phyloP scores from a whole-genome alignment of 768 basidiomycete genomes.

The Auricularia cornea region DNA sequence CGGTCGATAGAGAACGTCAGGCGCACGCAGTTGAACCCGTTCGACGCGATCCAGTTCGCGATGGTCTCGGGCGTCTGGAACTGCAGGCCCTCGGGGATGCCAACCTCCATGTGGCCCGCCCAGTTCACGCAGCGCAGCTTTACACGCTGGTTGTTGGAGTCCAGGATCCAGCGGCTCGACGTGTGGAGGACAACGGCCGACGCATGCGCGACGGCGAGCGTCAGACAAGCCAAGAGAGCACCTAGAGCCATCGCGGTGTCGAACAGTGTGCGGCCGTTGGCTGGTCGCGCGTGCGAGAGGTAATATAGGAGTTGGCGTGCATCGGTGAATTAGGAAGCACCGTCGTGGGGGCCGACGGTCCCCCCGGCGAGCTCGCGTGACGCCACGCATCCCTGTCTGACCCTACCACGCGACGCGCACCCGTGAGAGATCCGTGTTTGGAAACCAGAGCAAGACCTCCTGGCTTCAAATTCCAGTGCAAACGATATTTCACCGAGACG shows the following conservation, averaged over 20 bases:
- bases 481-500: too few relatives aligned
- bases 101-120: conserved; percentile 1
- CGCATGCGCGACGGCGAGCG: neutral
- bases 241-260: too few relatives aligned
- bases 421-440: too few relatives aligned
- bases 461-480: too few relatives aligned
- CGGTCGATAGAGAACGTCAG: neutral
- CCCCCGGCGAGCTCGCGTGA: neutral
- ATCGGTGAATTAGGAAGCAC: neutral
- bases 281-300: neutral
- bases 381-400: neutral
- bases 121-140: conserved; percentile 2
- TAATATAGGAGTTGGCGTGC: neutral
- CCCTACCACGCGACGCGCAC: too few relatives aligned
- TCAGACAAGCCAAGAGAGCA: neutral
- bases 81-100: neutral
- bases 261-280: neutral
- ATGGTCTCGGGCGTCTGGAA: neutral
- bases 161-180: neutral
- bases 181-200: neutral
- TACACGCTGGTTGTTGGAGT: neutral
- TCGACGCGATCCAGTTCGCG: neutral
- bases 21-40: conserved; percentile 1
- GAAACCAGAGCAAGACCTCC: too few relatives aligned
- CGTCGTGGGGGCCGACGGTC: neutral